phyloP scores from a whole-genome alignment of 2,329 filamentous ascomycete species.

The Ambrosiella cleistominuta region DNA sequence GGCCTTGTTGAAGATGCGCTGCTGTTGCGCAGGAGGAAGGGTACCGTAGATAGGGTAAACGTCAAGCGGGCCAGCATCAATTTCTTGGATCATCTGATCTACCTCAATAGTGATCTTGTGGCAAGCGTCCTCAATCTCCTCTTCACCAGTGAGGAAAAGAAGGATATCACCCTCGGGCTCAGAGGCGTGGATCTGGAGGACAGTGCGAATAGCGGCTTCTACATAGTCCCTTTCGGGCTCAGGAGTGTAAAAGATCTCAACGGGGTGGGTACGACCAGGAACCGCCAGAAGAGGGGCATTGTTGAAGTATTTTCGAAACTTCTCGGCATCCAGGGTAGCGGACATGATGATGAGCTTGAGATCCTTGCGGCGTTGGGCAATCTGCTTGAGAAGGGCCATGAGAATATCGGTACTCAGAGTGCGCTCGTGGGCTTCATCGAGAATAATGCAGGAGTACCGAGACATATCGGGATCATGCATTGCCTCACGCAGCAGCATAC shows the following conservation, averaged over 20 bases:
- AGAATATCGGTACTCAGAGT: constrained; percentile 94
- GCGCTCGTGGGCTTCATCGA: constrained; percentile 95
- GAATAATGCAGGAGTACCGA: constrained; percentile 92
- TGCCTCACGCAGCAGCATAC: constrained; percentile 91
- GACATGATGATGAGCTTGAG: constrained; percentile 99
- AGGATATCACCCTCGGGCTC: constrained; percentile 87
- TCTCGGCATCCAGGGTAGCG: constrained; percentile 89
- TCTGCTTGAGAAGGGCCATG: constrained; percentile 89
- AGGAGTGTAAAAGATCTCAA: constrained; percentile 96
- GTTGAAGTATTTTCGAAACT: constrained; percentile 96
- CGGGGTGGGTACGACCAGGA: constrained; percentile 84
- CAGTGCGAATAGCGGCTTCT: constrained; percentile 83
- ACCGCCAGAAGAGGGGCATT: constrained; percentile 85
- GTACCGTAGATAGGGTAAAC: constrained; percentile 92
- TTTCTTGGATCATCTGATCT: constrained; percentile 81
- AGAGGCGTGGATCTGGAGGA: constrained; percentile 87
- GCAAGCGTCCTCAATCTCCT: constrained; percentile 94
- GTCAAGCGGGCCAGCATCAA: constrained; percentile 72
- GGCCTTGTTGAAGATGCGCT: constrained; percentile 84
- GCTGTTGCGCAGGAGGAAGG: constrained; percentile 80
- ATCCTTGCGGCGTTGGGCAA: constrained; percentile 64
- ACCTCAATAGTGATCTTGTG: constrained; percentile 80
- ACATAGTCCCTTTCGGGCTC: constrained; percentile 95
- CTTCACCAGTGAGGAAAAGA: constrained; percentile 90
- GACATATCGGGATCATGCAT: constrained; percentile 88